A percentile compares a stretch with the other conserved stretches of the same genome.
phyloP scores from a whole-genome alignment of 2,329 filamentous ascomycete genomes.

The Cryphonectria parasitica region DNA sequence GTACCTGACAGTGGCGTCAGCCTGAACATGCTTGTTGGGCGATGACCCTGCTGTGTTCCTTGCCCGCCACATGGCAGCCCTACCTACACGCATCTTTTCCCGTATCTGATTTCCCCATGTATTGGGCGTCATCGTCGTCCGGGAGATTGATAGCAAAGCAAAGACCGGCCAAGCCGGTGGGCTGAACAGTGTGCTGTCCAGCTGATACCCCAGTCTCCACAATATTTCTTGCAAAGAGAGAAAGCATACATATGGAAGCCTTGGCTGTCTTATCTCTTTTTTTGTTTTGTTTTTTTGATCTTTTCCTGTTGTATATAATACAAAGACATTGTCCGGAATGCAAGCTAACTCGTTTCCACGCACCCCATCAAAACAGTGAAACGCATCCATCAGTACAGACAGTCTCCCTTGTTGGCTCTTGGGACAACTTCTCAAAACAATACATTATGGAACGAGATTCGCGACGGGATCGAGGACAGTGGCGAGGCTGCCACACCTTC shows the following conservation, averaged over 20 bases:
- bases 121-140: slow-evolving; percentile 21
- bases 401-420: slow-evolving; percentile 85
- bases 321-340: slow-evolving; percentile 15
- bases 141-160: slow-evolving; percentile 25
- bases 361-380: slow-evolving; percentile 48
- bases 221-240: no score
- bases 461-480: slow-evolving; percentile 74
- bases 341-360: slow-evolving; percentile 11
- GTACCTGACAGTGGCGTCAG: slow-evolving; percentile 26
- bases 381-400: slow-evolving; percentile 65
- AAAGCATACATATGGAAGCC: neutral
- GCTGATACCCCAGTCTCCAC: slow-evolving; percentile 18
- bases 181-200: slow-evolving; percentile 26
- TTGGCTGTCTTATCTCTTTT: neutral
- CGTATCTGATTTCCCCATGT: slow-evolving; percentile 5
- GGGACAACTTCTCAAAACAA: slow-evolving; percentile 86
- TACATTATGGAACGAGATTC: slow-evolving; percentile 83
- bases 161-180: slow-evolving; percentile 24
- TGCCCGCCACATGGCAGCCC: slow-evolving; percentile 28
- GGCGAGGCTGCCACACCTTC: slow-evolving; percentile 87
- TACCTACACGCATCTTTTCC: neutral
- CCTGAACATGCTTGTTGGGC: slow-evolving; percentile 21
- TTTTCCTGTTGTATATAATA: slow-evolving; percentile 21
- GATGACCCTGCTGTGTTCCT: slow-evolving; percentile 13
- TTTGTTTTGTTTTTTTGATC: neutral